Base-by-base conservation (phyloP, 23 red algal genomes). In the Cyanidium caldarium region DNA sequence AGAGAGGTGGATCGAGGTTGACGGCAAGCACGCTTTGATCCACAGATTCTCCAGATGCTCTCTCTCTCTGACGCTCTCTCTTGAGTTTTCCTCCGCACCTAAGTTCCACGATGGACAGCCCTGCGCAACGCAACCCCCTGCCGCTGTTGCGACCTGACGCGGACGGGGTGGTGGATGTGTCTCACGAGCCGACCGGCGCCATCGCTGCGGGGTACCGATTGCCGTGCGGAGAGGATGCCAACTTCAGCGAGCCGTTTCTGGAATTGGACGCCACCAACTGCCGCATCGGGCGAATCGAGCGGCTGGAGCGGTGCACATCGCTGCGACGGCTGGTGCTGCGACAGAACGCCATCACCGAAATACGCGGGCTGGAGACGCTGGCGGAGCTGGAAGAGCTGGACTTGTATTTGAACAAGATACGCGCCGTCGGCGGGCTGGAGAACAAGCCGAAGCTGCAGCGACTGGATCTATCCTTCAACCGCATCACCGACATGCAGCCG, bases 381-480 rank as follows among this genome's bases (percentile, higher is more conserved):
- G 16, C 56, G 3, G 65, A 75, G 29, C 79, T 98, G 14, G 68
- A 67, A 38, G 84, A 98, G 30, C 33, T 98, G 34, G 92, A 98
- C 37, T 61, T 98, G 3, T 98, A 89, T 80, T 73, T 89, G 57
- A 98, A 98, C 66, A 57, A 74, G 26, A 72, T 98, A 35, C 65
- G 30, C 3, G 43, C 46, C 14, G 70, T 98, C 19, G 76, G 41
- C 3, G 43, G 51, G 17, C 87, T 98, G 15, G 45, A 31, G 1
- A 38, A 44, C 2, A 74, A 74, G 41, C n/a, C 65, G 14, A 81
- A 80, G n/a, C 40, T 98, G 46, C 36, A 81, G 46, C 44, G 70
- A 26, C 74, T 98, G 2, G 92, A 98, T 58, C 77, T 98, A 38
- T 88, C 84, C 57, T 98, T 98, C 70, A 98, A 98, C 42, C 45